Evolutionary conservation across 2,329 filamentous ascomycete species (phyloP).

Genomic region (Rhinocladiella mackenziei): DNA sequence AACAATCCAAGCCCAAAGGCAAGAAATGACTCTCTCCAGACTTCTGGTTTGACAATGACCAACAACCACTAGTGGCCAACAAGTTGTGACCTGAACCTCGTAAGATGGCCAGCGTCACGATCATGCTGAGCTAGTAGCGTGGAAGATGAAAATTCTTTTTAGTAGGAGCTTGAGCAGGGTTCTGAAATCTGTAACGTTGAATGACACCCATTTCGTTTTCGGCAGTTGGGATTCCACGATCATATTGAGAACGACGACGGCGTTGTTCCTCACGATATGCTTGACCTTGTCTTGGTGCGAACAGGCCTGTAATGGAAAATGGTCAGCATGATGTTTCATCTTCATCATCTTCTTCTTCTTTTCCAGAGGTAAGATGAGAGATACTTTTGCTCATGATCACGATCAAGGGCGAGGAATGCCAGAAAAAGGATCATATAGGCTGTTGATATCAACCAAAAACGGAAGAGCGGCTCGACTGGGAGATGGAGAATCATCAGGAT

Average conservation of each 20-base stretch:
- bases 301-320: slow-evolving; percentile 56
- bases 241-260: slow-evolving; percentile 71
- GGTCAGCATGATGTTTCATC: slow-evolving; percentile 7
- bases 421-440: slow-evolving; percentile 22
- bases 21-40: slow-evolving; percentile 20
- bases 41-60: slow-evolving; percentile 13
- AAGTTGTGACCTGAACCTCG: slow-evolving; percentile 20
- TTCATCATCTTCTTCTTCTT: too few species aligned
- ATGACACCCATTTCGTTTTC: slow-evolving; percentile 54
- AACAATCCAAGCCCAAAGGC: slow-evolving; percentile 20
- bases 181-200: slow-evolving; percentile 27
- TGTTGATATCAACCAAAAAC: slow-evolving; percentile 15
- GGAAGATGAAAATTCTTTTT: slow-evolving; percentile 14
- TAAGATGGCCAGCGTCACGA: slow-evolving; percentile 23
- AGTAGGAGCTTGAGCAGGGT: slow-evolving; percentile 15
- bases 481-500: slow-evolving; percentile 3
- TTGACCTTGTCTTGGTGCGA: slow-evolving; percentile 72
- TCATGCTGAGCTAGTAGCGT: slow-evolving; percentile 22
- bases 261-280: slow-evolving; percentile 71
- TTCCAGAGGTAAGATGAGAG: slow-evolving; percentile 9
- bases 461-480: neutral
- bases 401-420: slow-evolving; percentile 14
- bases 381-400: slow-evolving; percentile 19
- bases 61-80: slow-evolving; percentile 19
- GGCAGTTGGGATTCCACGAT: slow-evolving; percentile 72